A percentile compares a stretch with the other conserved stretches of the same genome.
Evolutionary conservation across 257 asterid species (phyloP).

Genomic region (Primulina eburnea): DNA sequence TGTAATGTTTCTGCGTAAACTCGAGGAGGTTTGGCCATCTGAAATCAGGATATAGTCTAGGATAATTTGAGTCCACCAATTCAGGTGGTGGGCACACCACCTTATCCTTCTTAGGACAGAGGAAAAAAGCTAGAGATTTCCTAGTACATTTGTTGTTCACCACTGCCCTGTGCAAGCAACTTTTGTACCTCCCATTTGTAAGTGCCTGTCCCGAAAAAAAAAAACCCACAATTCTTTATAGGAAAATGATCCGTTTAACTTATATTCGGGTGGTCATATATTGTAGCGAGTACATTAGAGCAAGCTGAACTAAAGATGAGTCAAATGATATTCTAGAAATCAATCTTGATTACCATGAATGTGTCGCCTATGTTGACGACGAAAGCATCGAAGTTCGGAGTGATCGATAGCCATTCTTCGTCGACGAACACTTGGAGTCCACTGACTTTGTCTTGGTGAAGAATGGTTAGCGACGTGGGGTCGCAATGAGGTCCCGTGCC

Average conservation of each 20-base stretch:
- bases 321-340: background rate
- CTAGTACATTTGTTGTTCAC: conserved; percentile 73
- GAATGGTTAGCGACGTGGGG: conserved; percentile 81
- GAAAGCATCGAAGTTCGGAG: conserved; percentile 54
- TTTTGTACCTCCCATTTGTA: conserved; percentile 72
- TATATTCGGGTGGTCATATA: too few relatives aligned
- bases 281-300: background rate
- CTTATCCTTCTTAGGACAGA: conserved; percentile 78
- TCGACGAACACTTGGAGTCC: conserved; percentile 83
- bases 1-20: conserved; percentile 81
- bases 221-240: background rate
- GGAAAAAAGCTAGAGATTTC: conserved; percentile 83
- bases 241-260: background rate
- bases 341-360: conserved; percentile 58
- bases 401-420: conserved; percentile 60
- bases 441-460: conserved; percentile 74
- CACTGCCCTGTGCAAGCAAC: conserved; percentile 88
- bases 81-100: conserved; percentile 77
- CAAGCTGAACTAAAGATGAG: background rate
- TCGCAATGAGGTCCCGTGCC: conserved; percentile 96
- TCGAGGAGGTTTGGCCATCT: conserved; percentile 68
- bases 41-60: conserved; percentile 78
- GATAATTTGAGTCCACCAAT: conserved; percentile 65
- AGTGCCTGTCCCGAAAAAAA: conserved; percentile 52
- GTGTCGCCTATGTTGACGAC: conserved; percentile 94